Percentiles rank a stretch among this genome's conserved stretches.
These are phyloP conservation scores for Madurella mycetomatis DNA, from an alignment of 2,329 filamentous ascomycete species.

Conservation along the genomic window DNA sequence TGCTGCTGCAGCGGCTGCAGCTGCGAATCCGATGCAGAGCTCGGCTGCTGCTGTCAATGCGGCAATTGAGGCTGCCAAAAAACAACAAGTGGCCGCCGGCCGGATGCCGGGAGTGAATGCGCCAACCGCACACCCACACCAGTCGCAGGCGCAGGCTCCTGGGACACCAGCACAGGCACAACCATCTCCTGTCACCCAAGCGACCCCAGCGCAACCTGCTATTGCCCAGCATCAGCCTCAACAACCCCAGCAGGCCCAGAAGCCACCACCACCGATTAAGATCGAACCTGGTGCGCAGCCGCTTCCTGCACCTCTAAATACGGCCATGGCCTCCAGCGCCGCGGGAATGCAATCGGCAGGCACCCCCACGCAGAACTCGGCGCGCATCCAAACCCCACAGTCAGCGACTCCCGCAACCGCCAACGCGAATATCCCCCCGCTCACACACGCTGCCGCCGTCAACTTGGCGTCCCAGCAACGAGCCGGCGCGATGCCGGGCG, in stretches of 20 bases:
- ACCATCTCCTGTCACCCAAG: slow-evolving; percentile 17
- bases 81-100: slow-evolving; percentile 35
- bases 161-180: slow-evolving; percentile 19
- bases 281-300: slow-evolving; percentile 33
- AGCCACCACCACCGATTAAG: slow-evolving; percentile 33
- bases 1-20: slow-evolving; percentile 19
- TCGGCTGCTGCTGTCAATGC: slow-evolving; percentile 40
- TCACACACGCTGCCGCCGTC: slow-evolving; percentile 49
- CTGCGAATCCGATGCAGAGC: slow-evolving; percentile 21
- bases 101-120: slow-evolving; percentile 24
- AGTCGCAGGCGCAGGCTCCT: slow-evolving; percentile 14
- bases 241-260: slow-evolving; percentile 26
- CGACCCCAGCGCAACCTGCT: slow-evolving; percentile 8
- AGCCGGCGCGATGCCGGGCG: slow-evolving; percentile 25
- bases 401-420: slow-evolving; percentile 36
- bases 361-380: slow-evolving; percentile 46
- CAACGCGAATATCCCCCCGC: slow-evolving; percentile 38
- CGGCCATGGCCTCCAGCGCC: slow-evolving; percentile 39
- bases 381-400: slow-evolving; percentile 49
- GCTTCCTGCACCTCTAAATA: slow-evolving; percentile 44
- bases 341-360: slow-evolving; percentile 38
- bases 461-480: slow-evolving; percentile 40
- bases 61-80: slow-evolving; percentile 44
- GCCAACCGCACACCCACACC: slow-evolving; percentile 15
- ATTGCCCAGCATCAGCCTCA: slow-evolving; percentile 21